Base-by-base conservation (phyloP, 1,139 yeast genomes). In the Nematodospora anomalae region DNA sequence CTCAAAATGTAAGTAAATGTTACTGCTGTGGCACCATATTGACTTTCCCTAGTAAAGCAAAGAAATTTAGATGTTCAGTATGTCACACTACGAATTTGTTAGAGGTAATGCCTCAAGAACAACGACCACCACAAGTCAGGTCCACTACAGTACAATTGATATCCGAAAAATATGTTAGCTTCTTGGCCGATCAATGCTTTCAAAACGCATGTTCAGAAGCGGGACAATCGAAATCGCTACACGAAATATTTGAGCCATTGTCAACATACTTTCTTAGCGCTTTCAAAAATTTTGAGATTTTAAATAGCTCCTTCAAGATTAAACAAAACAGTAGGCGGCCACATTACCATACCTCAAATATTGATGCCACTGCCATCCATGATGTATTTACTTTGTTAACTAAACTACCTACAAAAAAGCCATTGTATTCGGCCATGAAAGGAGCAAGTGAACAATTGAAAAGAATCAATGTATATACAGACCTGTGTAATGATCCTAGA, bases 1-100 rank as follows among this genome's bases (percentile, higher is more conserved):
- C 39, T 4, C 50, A 12, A 11, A 36, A 28, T 20, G 53, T 64
- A 15, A 51, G 53, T 30, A 57, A 56, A 38, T 70, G 76, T 44
- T 52, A 51, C 11, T 84, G 94, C 52, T 84, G 95, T 59, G 85
- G 83, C 1, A 74, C 80, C 0, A 50, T 72, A 5, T 56, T 83
- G 26, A 67, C 74, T 9, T 71, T 75, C 44, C 81, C 83, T 0
- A 57, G 57, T 4, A 54, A 54, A 6, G 62, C 73, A 2, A 40
- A 53, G 7, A 79, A 77, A 47, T 78, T 76, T 53, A 70, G 72
- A 41, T 84, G 94, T 49, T 64, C 76, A 0, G 60, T 71, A 1
- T 80, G 88, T 47, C 67, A 67, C 26, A 72, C 83, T 6, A 76
- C 75, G n/a, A 65, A 63, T 43, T 45, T 69, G 31, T 40, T 68